Evolutionary conservation across 1,284 basidiomycete genomes (phyloP), one percentile per base, ranked within the genome.

Genomic region (Athelia sp.): DNA sequence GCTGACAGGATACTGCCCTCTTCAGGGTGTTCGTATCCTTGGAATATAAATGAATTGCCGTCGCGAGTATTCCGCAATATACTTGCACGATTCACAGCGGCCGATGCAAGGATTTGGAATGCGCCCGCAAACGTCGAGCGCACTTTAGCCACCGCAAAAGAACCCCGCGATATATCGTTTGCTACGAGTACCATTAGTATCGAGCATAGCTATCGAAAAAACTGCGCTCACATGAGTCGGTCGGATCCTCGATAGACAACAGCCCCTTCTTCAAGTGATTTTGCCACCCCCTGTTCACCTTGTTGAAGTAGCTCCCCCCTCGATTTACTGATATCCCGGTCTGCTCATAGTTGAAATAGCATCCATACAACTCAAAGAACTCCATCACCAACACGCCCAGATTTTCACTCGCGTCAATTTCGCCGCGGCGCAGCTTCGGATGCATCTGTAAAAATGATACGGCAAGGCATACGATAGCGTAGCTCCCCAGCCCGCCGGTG

Each of bases 381-480:
- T 99, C 96, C 72, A 98, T 81, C 24, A 98, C 76, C 36, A 99
- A 73, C 4, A 95, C 88, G 2, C 96, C 96, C 11, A 99, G 75
- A 63, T 98, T 99, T 58, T 81, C 74, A 54, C 82, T 81, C 0
- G 94, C 82, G 57, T 95, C 84, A 38, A 99, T 93, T 66, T 96
- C 92, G 1, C 84, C 87, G 47, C 83, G 69, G 38, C 96, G 84
- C 53, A 99, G 82, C 66, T 96, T 97, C 1, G 96, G 97, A 64
- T 99, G 96, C 73, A 98, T 87, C 73, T 98, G 96, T 44, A 99
- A 71, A 65, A 98, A 98, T 63, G 84, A 93, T 58, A 98, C 82
- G 13, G 89, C 93, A 52, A 98, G 70, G 64, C 93, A 96, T 49
- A 98, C 94, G 56, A 98, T 92, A 54, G 89, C 87, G 66, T 98